These are phyloP conservation scores for Marchantia polymorpha DNA, from an alignment of 225 moss, liverwort and hornwort species.

Conservation along the genomic window DNA sequence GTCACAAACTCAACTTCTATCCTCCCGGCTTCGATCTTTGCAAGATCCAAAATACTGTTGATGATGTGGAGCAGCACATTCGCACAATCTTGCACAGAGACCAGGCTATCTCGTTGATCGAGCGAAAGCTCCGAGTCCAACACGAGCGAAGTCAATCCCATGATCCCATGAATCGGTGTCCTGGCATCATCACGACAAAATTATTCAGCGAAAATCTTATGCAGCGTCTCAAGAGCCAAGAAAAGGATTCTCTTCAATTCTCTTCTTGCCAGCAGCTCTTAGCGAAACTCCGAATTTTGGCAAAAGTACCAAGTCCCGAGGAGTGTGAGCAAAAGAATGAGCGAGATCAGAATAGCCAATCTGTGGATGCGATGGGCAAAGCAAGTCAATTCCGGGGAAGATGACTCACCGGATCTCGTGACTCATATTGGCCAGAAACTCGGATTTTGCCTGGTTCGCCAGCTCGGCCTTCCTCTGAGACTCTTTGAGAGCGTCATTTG, in stretches of 20 bases:
- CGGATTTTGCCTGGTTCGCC: constrained; percentile 62
- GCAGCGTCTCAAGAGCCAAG: too few relatives aligned
- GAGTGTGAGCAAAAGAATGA: not conserved
- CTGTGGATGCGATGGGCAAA: not conserved
- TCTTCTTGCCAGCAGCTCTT: too few relatives aligned
- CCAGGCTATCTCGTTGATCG: constrained; percentile 52
- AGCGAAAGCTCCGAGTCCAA: constrained; percentile 45
- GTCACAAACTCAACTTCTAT: constrained; percentile 56
- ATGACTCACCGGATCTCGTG: constrained; percentile 55
- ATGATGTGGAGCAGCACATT: constrained; percentile 60
- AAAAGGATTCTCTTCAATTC: too few relatives aligned
- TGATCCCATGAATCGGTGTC: constrained; percentile 65
- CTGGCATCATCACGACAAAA: constrained; percentile 18
- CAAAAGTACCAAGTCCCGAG: too few relatives aligned
- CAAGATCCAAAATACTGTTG: constrained; percentile 63
- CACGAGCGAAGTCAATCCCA: constrained; percentile 56
- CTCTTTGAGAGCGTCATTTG: constrained; percentile 50
- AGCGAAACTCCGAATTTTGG: too few relatives aligned
- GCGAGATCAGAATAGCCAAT: not conserved
- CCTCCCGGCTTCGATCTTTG: constrained; percentile 63
- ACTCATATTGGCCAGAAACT: constrained; percentile 68
- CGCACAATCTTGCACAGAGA: constrained; percentile 58
- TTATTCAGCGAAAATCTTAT: not conserved
- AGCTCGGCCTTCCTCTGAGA: constrained; percentile 59
- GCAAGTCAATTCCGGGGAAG: not conserved